Base-by-base conservation (phyloP, 202 grass and related monocot species). In the Schoenoplectus tabernaemontani region DNA sequence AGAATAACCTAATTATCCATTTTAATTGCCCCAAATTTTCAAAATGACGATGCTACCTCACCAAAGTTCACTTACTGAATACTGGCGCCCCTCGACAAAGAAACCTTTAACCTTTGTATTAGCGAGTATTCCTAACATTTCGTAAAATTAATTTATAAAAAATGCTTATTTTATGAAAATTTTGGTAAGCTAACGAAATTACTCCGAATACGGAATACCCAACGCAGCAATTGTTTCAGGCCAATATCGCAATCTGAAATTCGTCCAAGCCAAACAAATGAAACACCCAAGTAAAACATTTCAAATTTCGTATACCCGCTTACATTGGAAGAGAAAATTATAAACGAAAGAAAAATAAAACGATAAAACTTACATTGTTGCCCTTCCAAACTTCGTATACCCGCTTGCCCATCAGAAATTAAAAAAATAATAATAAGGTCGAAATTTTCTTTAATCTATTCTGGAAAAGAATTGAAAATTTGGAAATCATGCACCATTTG, bases 301-400 rank as follows among this genome's bases (percentile, higher is more conserved):
- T 9, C 22, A 77, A 83, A n/a, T n/a, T n/a, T n/a, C n/a, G n/a
- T n/a, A n/a, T n/a, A n/a, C n/a, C n/a, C n/a, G n/a, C n/a, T n/a
- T n/a, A 8, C 67, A 19, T 44, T 65, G 61, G 62, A 54, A 89
- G 77, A 44, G 20, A 86, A 0, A 75, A 81, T 38, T 77, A 47
- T 2, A 57, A 1, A 57, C 48, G 63, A 11, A 51, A 57, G 62
- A 11, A 73, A 64, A 57, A 44, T 17, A 75, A 78, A 79, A 51
- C 15, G 48, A 72, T n/a, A 69, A 53, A 82, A 86, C 91, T 90
- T 48, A 90, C 91, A 84, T 93, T 93, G 75, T 86, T 84, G 63
- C 83, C 91, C 60, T 90, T 93, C 91, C 91, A 93, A 80, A 71
- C 83, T 72, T 93, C 79, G 42, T 86, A 90, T 0, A 93, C 91